Conservation (phyloP, 179 eudicot species). For the Silene vulgaris region DNA sequence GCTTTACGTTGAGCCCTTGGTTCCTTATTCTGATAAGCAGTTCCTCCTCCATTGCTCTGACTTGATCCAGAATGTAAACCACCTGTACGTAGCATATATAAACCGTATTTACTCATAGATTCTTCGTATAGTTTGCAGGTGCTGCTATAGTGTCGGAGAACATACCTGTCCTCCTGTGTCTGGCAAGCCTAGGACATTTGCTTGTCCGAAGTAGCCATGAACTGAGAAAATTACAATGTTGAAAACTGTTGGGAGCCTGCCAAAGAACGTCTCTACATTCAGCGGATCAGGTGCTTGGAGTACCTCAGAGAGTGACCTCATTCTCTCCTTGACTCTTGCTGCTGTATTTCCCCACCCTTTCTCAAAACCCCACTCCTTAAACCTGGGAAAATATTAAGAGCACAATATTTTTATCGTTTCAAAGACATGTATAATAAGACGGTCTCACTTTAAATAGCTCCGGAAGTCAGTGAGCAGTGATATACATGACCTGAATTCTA, state of each 20-base stretch:
- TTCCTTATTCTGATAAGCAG: conserved; percentile 44
- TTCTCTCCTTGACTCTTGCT: conserved; percentile 55
- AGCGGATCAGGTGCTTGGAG: conserved; percentile 80
- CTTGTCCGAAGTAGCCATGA: conserved; percentile 94
- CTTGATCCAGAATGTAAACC: conserved; percentile 77
- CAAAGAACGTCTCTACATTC: conserved; percentile 55
- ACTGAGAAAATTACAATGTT: conserved; percentile 78
- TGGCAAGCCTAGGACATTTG: conserved; percentile 92
- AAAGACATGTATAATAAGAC: neutral
- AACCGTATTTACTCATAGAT: neutral
- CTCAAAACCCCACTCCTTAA: conserved; percentile 87
- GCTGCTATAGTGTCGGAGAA: neutral
- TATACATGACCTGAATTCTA: neutral
- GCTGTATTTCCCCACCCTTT: conserved; percentile 89
- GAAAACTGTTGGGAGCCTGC: conserved; percentile 67
- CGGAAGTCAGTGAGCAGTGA: neutral
- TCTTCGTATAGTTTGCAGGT: conserved; percentile 16
- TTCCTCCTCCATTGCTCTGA: conserved; percentile 58
- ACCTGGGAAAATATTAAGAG: conserved; percentile 35
- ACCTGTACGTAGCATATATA: conserved; percentile 33
- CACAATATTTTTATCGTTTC: neutral
- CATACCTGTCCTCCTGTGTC: conserved; percentile 99
- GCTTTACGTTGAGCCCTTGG: conserved; percentile 57
- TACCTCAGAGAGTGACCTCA: conserved; percentile 64
- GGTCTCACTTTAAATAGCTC: neutral